phyloP scores from a whole-genome alignment of 2,329 filamentous ascomycete species.

The Fusarium udum region DNA sequence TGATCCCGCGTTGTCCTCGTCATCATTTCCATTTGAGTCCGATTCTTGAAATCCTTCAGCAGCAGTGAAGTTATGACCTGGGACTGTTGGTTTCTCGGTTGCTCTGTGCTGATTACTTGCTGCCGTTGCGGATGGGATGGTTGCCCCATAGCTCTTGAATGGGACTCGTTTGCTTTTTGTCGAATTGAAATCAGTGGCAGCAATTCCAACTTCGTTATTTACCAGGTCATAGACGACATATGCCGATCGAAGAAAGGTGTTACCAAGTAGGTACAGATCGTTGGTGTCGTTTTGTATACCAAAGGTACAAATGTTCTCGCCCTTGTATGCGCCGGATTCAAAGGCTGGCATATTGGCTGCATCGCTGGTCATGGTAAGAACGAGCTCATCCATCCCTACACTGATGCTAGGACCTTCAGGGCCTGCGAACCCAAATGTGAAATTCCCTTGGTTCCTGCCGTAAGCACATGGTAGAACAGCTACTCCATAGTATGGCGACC shows the following conservation, averaged over 20 bases:
- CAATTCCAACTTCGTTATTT: conserved; percentile 66
- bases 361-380: conserved; percentile 55
- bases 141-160: conserved; percentile 59
- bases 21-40: conserved; percentile 4
- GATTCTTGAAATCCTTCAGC: conserved; percentile 47
- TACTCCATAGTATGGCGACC: conserved; percentile 48
- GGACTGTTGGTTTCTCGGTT: conserved; percentile 23
- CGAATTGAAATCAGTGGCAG: conserved; percentile 65
- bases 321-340: conserved; percentile 53
- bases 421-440: conserved; percentile 64
- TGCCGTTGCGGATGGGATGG: conserved; percentile 60
- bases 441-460: conserved; percentile 56
- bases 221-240: conserved; percentile 69
- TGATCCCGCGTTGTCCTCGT: conserved; percentile 28
- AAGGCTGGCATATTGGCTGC: conserved; percentile 49
- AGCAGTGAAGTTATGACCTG: conserved; percentile 39
- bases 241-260: conserved; percentile 67
- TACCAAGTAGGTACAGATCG: conserved; percentile 61
- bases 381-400: conserved; percentile 65
- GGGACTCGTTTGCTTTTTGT: conserved; percentile 60
- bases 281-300: conserved; percentile 63
- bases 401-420: conserved; percentile 59
- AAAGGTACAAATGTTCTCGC: conserved; percentile 61
- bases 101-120: conserved; percentile 53
- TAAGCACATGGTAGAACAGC: conserved; percentile 63